These are phyloP conservation scores for Phytophthora uliginosa DNA, from an alignment of 352 stramenopile genomes.

Conservation along the genomic window DNA sequence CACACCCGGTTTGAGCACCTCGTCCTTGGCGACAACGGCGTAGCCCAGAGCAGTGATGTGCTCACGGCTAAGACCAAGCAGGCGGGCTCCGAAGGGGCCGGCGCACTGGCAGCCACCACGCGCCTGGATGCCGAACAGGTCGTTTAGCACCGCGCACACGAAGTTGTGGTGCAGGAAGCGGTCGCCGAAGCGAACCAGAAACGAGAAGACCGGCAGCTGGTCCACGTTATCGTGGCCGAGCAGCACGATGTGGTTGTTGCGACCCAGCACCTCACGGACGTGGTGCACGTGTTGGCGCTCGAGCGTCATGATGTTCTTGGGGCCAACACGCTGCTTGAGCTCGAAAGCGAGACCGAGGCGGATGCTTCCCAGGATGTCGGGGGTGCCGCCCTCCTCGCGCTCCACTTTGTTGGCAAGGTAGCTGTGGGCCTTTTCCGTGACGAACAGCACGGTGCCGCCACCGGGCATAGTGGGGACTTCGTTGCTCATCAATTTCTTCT, in stretches of 20 bases:
- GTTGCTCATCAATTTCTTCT: slow-evolving; percentile 88
- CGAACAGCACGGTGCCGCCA: slow-evolving; percentile 64
- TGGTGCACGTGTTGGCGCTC: slow-evolving; percentile 54
- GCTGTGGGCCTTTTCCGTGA: slow-evolving; percentile 68
- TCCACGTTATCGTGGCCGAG: slow-evolving; percentile 72
- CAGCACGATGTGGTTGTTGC: slow-evolving; percentile 85
- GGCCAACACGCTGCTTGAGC: slow-evolving; percentile 84
- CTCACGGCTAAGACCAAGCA: slow-evolving; percentile 92
- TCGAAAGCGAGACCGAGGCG: slow-evolving; percentile 94
- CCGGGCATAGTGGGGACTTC: slow-evolving; percentile 62
- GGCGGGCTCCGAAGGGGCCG: slow-evolving; percentile 93
- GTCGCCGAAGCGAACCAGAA: slow-evolving; percentile 91
- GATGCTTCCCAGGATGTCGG: slow-evolving; percentile 96
- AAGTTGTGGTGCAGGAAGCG: slow-evolving; percentile 99
- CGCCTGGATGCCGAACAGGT: slow-evolving; percentile 97
- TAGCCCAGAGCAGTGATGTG: slow-evolving; percentile 81
- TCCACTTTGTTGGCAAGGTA: slow-evolving; percentile 81
- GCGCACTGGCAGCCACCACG: slow-evolving; percentile 83
- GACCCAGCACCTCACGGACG: slow-evolving; percentile 51
- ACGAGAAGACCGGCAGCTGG: slow-evolving; percentile 95
- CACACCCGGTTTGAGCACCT: slow-evolving; percentile 96
- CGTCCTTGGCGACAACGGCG: slow-evolving; percentile 91
- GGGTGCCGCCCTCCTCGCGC: slow-evolving; percentile 97
- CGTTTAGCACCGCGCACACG: slow-evolving; percentile 97
- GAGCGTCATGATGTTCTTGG: slow-evolving; percentile 62